A percentile compares a stretch with the other conserved stretches of the same genome.
Evolutionary conservation across 2,329 filamentous ascomycete species (phyloP).

Genomic region (Thelonectria blattea): DNA sequence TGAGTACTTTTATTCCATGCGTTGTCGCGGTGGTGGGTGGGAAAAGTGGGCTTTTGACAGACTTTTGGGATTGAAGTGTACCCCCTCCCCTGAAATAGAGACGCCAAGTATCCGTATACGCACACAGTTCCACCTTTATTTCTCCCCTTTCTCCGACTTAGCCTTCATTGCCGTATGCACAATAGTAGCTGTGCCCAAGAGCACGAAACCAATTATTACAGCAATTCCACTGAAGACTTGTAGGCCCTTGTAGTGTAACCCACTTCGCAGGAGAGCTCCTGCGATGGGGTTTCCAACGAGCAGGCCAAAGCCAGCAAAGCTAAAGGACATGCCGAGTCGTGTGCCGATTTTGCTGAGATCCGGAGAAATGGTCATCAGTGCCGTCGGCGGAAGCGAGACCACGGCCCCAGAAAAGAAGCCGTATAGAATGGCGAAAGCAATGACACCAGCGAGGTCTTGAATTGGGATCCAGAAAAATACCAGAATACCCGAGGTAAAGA

Average conservation of each 20-base stretch:
- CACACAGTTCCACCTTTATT: not conserved
- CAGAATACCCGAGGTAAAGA: conserved; percentile 42
- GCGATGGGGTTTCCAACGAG: conserved; percentile 47
- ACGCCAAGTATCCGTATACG: no score
- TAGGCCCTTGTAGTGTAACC: not conserved
- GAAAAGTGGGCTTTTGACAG: no score
- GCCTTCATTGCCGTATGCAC: not conserved
- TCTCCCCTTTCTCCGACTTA: not conserved
- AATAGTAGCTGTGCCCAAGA: not conserved
- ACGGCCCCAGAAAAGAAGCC: conserved; percentile 55
- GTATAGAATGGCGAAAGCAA: conserved; percentile 52
- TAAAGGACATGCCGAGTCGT: conserved; percentile 50
- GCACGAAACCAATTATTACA: not conserved
- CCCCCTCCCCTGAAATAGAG: no score
- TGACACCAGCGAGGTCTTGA: conserved; percentile 42
- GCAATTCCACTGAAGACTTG: not conserved
- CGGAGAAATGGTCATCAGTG: conserved; percentile 49
- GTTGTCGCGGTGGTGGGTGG: no score
- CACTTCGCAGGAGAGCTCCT: conserved; percentile 42
- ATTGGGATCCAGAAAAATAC: conserved; percentile 52
- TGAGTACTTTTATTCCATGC: no score
- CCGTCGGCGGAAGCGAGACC: conserved; percentile 50
- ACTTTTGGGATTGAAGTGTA: no score
- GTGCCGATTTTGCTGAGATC: conserved; percentile 49
- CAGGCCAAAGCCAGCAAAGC: conserved; percentile 43